These are phyloP conservation scores for Brassica nigra DNA, from an alignment of 345 rosid species.

Conservation along the genomic window DNA sequence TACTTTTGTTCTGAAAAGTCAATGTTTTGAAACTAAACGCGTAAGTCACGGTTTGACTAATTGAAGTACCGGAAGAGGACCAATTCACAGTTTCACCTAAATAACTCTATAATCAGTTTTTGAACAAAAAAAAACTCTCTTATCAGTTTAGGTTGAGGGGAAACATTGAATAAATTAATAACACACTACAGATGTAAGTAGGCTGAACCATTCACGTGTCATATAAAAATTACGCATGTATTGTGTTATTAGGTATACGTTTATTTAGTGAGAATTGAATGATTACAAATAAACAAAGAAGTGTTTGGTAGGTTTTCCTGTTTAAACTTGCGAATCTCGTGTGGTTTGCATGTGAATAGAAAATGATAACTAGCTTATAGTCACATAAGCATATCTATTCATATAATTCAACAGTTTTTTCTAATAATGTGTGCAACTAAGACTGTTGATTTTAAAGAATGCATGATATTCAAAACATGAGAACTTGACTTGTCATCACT, in stretches of 20 bases:
- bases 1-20: constrained; percentile 17
- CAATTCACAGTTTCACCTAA: constrained; percentile 33
- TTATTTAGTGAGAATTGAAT: not conserved
- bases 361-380: constrained; percentile 5
- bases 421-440: not conserved
- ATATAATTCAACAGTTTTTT: not conserved
- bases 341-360: constrained; percentile 17
- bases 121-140: not conserved
- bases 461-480: constrained; percentile 29
- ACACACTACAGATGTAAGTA: constrained; percentile 4
- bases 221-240: not conserved
- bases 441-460: constrained; percentile 2
- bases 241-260: constrained; percentile 9
- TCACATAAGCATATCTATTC: constrained; percentile 23
- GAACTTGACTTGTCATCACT: constrained; percentile 20
- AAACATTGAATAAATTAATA: not conserved
- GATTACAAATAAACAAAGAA: not conserved
- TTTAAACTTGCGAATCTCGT: constrained; percentile 7
- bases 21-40: constrained; percentile 17
- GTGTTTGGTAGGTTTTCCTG: constrained; percentile 7
- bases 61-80: constrained; percentile 3
- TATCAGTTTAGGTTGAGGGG: not conserved
- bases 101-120: not conserved
- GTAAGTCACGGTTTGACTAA: constrained; percentile 21
- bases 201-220: constrained; percentile 1